Conservation (phyloP, 768 basidiomycete species). For the Xerocomus potaroensis region DNA sequence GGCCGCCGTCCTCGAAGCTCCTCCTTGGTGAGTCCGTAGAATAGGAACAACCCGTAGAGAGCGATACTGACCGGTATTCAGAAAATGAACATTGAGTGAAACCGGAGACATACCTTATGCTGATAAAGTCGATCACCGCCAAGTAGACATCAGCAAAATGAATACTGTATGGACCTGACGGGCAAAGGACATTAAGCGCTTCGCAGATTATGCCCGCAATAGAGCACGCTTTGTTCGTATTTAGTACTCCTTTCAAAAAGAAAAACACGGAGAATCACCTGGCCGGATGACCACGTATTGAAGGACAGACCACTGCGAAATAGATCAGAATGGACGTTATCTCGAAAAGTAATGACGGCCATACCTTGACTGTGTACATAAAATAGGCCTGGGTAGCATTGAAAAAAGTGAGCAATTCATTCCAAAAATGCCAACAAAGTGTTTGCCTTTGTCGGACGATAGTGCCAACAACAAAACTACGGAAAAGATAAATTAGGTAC, state of each 20-base stretch:
- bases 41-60: conserved; percentile 78
- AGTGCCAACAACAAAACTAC: conserved; percentile 80
- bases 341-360: conserved; percentile 1
- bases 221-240: conserved; percentile 31
- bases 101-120: conserved; percentile 57
- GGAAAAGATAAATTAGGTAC: background rate
- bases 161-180: conserved; percentile 52
- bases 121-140: conserved; percentile 69
- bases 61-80: conserved; percentile 53
- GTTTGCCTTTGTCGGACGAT: conserved; percentile 81
- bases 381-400: conserved; percentile 61
- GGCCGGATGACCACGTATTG: conserved; percentile 83
- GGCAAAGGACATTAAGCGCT: conserved; percentile 63
- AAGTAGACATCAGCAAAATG: conserved; percentile 69
- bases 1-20: conserved; percentile 77
- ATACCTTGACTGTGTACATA: conserved; percentile 81
- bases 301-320: conserved; percentile 73
- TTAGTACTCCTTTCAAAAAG: conserved; percentile 5
- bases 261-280: conserved; percentile 21
- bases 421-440: conserved; percentile 18
- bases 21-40: conserved; percentile 77
- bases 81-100: background rate
- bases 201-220: conserved; percentile 80
- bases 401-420: conserved; percentile 4
- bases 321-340: background rate